Evolutionary conservation across 2,329 filamentous ascomycete genomes (phyloP), one percentile per base, ranked within the genome.

Genomic region (Thyridium curvatum): DNA sequence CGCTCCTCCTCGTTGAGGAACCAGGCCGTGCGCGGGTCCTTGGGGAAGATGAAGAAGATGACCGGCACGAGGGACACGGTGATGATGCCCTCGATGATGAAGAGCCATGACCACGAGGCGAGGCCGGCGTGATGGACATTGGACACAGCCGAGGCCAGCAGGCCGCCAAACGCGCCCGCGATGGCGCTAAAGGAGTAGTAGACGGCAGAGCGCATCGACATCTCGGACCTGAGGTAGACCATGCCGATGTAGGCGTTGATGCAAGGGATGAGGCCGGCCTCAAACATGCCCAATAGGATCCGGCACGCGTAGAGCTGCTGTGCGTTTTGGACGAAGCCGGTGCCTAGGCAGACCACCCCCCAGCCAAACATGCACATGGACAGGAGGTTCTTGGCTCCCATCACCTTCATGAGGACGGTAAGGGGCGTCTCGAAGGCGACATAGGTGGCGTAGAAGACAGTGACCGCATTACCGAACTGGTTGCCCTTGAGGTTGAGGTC

Each of bases 41-140:
- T 41, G 14, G 55, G 55, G 35, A 58, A 57, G 15, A 54, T 30
- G 14, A 47, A 42, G 35, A 37, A 53, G 41, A 57, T 52, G 5
- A 52, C 17, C 4, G 53, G 54, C n/a, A 46, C 60, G 32, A 66
- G 45, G 18, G 56, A 37, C 16, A 66, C 50, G 2, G 64, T 67
- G 9, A 65, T 53, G 31, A 52, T 50, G 4, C 62, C 64, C 42
- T 68, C 62, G 16, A 68, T 53, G 31, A 61, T 57, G 42, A 65
- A 66, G 4, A 66, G 51, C 54, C 60, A 64, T 34, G 52, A 49
- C 63, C 65, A 69, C 8, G 55, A 57, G 5, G 46, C 44, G 32
- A 66, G 51, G 56, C 59, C 12, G 26, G 37, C 41, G 9, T 46
- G 46, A 21, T 53, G 48, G 18, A 46, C 48, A 14, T 49, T 45